Evolutionary conservation across 441 rosid genomes (phyloP), one percentile per base, ranked within the genome.

Genomic region (Gossypium trilobum): DNA sequence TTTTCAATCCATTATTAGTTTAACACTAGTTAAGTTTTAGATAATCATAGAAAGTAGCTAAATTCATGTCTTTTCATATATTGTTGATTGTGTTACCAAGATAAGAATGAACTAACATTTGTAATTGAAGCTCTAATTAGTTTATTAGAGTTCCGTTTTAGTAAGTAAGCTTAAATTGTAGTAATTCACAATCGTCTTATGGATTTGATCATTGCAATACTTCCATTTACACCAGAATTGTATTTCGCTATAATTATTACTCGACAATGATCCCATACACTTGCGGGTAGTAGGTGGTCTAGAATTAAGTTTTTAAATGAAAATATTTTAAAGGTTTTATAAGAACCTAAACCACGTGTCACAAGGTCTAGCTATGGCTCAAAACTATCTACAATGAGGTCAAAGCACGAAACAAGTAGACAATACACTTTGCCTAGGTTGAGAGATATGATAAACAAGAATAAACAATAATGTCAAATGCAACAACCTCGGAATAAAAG

Each of bases 401-500:
- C 54, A 52, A 65, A 44, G 55, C 55, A 44, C 25, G 20, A 65
- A 65, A 4, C 54, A 65, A 65, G 36, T 13, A 44, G 70, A 6
- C 29, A 36, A 64, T 17, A 61, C 25, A 16, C 16, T 29, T 62
- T 62, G 50, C 10, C 33, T 42, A 65, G 33, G n/a, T 16, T 42
- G 70, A 39, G 13, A 66, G 42, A 23, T 0, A 4, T 5, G 54
- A 44, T 67, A 23, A 67, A n/a, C 33, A 57, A 23, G 61, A 56
- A 52, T 5, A 52, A 52, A 22, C 42, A 50, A 9, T 7, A 68
- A 50, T 68, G 44, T 14, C 0, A 7, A 13, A 14, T 27, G 59
- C 59, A 51, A 7, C 56, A 46, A 25, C 71, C 59, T 27, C 2
- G 59, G 56, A 10, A 59, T 50, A 57, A 23, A 74, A 23, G 71